phyloP scores from a whole-genome alignment of 208 protist genomes.

The Acanthamoeba culbertsoni region DNA sequence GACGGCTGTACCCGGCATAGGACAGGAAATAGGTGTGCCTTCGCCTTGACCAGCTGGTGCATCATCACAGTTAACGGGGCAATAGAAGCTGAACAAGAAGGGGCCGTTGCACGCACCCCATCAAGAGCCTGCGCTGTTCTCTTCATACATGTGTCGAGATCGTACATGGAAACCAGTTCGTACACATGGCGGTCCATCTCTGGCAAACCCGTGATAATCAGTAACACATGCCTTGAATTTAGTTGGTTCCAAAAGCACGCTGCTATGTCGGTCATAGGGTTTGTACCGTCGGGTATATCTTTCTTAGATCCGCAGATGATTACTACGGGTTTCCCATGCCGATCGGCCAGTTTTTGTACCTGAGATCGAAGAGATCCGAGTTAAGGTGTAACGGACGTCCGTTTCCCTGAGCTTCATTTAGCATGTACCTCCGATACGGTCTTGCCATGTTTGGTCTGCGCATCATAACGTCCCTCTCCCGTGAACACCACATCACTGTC shows the following conservation, averaged over 20 bases:
- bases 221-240: not conserved
- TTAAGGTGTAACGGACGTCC: no score
- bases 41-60: not conserved
- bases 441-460: constrained; percentile 49
- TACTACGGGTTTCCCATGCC: not conserved
- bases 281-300: not conserved
- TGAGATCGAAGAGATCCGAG: not conserved
- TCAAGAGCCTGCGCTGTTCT: not conserved
- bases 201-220: not conserved
- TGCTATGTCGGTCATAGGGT: not conserved
- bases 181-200: not conserved
- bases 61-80: not conserved
- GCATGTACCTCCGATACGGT: not conserved
- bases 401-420: no score
- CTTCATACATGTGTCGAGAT: not conserved
- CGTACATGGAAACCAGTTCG: constrained; percentile 2
- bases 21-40: not conserved
- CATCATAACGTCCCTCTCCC: constrained; percentile 60
- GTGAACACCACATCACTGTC: constrained; percentile 51
- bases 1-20: not conserved
- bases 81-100: not conserved
- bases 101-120: not conserved
- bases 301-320: constrained; percentile 24
- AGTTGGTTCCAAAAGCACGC: not conserved
- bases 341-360: not conserved